Conservation (phyloP, 192 early-diverging fungal genomes). For the Spizellomyces punctatus region DNA sequence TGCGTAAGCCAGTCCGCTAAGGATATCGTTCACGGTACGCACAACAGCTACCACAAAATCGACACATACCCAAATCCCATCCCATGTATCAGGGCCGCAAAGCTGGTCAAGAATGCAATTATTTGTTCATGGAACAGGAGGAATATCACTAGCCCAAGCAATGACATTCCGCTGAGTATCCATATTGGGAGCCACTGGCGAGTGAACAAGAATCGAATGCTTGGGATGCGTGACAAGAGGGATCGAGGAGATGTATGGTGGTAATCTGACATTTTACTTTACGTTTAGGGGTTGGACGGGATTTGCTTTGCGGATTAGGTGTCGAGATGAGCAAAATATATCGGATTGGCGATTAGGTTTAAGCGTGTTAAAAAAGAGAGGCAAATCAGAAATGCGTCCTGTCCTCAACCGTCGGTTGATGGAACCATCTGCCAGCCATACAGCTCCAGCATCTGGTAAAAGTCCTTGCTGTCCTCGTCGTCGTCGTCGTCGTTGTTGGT, state of each 20-base stretch:
- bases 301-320: too few relatives aligned
- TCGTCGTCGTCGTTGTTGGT: too few relatives aligned
- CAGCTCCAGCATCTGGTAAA: too few relatives aligned
- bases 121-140: constrained; percentile 22
- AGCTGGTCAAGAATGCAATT: constrained; percentile 22
- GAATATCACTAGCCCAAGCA: background rate
- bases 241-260: background rate
- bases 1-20: background rate
- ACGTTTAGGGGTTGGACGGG: background rate
- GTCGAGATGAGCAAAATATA: too few relatives aligned
- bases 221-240: background rate
- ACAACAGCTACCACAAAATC: background rate
- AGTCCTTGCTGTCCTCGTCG: too few relatives aligned
- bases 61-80: constrained; percentile 20
- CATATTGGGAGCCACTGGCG: constrained; percentile 23
- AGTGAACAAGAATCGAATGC: constrained; percentile 24
- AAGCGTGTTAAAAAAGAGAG: too few relatives aligned
- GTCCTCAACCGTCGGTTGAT: too few relatives aligned
- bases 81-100: constrained; percentile 16
- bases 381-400: too few relatives aligned
- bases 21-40: background rate
- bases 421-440: too few relatives aligned
- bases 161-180: constrained; percentile 12
- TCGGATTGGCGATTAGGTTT: too few relatives aligned
- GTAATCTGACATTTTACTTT: background rate